A percentile compares a stretch with the other conserved stretches of the same genome.
These are phyloP conservation scores for Boletus sp. DNA, from an alignment of 768 basidiomycete genomes.

Conservation along the genomic window DNA sequence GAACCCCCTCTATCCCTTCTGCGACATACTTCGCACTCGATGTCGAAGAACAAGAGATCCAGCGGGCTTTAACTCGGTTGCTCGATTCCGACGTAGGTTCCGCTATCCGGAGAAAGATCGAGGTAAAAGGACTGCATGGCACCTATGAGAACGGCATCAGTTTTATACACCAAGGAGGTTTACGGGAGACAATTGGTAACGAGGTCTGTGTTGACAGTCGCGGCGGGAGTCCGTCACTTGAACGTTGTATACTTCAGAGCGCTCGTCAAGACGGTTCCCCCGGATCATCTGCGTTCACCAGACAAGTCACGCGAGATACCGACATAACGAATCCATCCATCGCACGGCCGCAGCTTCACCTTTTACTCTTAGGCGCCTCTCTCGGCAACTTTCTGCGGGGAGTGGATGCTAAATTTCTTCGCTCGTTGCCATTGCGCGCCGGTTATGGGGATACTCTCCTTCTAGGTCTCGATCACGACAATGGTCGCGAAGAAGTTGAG, in stretches of 20 bases:
- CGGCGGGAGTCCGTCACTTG: not conserved
- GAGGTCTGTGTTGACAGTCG: not conserved
- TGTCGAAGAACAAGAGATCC: conserved; percentile 82
- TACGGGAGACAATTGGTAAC: conserved; percentile 9
- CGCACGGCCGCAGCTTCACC: conserved; percentile 63
- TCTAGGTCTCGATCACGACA: conserved; percentile 85
- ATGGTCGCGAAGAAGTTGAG: conserved; percentile 66
- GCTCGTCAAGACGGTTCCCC: conserved; percentile 37
- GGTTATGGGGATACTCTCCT: conserved; percentile 79
- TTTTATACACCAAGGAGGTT: conserved; percentile 55
- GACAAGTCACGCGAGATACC: not conserved
- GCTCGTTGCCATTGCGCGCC: conserved; percentile 72
- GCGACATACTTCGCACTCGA: conserved; percentile 92
- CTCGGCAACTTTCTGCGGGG: conserved; percentile 84
- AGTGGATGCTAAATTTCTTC: conserved; percentile 71
- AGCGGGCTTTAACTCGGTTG: conserved; percentile 73
- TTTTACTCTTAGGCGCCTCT: conserved; percentile 90
- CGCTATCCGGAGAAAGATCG: conserved; percentile 66
- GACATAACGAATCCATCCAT: conserved; percentile 39
- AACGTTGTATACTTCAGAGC: conserved; percentile 11
- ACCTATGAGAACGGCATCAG: conserved; percentile 89
- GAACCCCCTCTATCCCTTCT: conserved; percentile 38
- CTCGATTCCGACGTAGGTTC: conserved; percentile 59
- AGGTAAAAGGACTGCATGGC: conserved; percentile 87
- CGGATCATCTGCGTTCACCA: conserved; percentile 35